Base-by-base conservation (phyloP, 2,329 filamentous ascomycete genomes). In the Ophiocordyceps unilateralis region DNA sequence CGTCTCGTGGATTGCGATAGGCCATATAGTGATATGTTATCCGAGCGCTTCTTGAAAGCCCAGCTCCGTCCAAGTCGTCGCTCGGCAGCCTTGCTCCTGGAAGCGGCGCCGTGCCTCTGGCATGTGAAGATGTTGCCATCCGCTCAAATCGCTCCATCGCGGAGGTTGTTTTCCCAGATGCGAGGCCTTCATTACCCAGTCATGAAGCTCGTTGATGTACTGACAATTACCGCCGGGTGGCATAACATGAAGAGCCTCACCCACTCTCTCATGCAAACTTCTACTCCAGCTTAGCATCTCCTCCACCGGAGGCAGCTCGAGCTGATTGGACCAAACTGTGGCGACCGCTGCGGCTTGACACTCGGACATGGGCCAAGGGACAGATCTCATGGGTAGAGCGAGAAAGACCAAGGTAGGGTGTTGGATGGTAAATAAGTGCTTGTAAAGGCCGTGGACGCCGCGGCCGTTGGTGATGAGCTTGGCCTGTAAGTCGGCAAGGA, bases 341-440 rank as follows among this genome's bases (percentile, higher is more conserved):
- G 87, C 76, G 39, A 93, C 68, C 0, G 84, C 73, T 0, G 87
- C 81, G 1, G 78, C 77, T 59, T 95, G 88, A 6, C 75, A 77
- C 62, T 95, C 86, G 0, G 79, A 72, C 1, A 91, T 53, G 0
- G 84, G 81, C 56, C 93, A 93, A 0, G 89, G 89, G n/a, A 93
- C 81, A n/a, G 91, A 75, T 50, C 81, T 82, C 55, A 87, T 81
- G 15, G 83, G 79, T 34, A 95, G 66, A 0, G 74, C 76, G 0
- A 83, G 69, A 55, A 95, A 88, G 1, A 75, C 80, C 1, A 96
- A 66, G 0, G 84, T 91, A 1, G 88, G 86, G 46, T 85, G 74
- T 1, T 74, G 65, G 4, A 80, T 77, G 56, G 80, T 78, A 57
- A 95, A 81, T 10, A 95, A 53, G 52, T 96, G 86, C 49, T 85